Conservation (phyloP, 75 land plant genomes). For the Sequoia sempervirens region DNA sequence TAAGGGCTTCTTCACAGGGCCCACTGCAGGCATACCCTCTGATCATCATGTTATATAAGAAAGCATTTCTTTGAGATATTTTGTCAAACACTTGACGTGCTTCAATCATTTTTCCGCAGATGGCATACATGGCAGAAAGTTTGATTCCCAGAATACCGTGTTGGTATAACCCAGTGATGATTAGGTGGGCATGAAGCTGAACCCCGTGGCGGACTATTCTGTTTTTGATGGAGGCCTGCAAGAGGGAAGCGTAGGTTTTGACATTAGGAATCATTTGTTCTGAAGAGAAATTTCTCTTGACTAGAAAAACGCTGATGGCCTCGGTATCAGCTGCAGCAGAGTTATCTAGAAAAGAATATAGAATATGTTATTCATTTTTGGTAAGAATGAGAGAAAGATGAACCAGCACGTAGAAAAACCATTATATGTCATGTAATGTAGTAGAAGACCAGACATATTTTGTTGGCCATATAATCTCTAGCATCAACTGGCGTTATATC, state of each 20-base stretch:
- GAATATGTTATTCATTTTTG: neutral
- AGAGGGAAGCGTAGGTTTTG: slow-evolving; percentile 17
- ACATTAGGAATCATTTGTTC: neutral
- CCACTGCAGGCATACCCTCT: slow-evolving; percentile 11
- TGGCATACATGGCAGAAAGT: slow-evolving; percentile 20
- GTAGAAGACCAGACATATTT: too few species aligned
- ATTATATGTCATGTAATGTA: neutral
- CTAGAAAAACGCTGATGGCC: neutral
- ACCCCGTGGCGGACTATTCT: slow-evolving; percentile 18
- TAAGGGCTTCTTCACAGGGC: slow-evolving; percentile 2
- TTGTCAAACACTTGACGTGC: slow-evolving; percentile 3
- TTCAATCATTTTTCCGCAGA: slow-evolving; percentile 23
- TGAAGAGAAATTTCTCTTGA: neutral
- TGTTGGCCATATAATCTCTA: too few species aligned
- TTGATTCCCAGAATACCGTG: slow-evolving; percentile 31
- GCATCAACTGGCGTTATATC: too few species aligned
- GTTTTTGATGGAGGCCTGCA: slow-evolving; percentile 22
- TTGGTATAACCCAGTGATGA: slow-evolving; percentile 18
- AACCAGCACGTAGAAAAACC: neutral
- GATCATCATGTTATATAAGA: slow-evolving; percentile 9
- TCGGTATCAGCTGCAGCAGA: neutral
- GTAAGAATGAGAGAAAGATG: neutral
- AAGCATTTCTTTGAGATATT: slow-evolving; percentile 2
- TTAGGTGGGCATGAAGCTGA: slow-evolving; percentile 23
- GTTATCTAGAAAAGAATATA: neutral